Percentiles rank a stretch among this genome's conserved stretches.
phyloP scores from a whole-genome alignment of 257 asterid species.

The Scutellaria galericulata region DNA sequence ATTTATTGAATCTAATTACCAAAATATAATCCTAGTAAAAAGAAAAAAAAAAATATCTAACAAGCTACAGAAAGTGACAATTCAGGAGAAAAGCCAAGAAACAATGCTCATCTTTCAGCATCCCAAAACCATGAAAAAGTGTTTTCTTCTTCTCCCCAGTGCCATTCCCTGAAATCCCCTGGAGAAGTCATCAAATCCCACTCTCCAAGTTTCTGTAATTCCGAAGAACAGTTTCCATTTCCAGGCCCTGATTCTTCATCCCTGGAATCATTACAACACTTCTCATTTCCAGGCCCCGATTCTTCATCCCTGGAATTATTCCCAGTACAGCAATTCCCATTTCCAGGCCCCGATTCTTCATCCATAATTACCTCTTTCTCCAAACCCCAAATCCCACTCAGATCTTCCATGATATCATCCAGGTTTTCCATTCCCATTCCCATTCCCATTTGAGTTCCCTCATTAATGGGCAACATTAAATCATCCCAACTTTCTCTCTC shows the following conservation, averaged over 20 bases:
- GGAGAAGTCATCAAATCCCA: constrained; percentile 15
- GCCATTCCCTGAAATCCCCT: constrained; percentile 37
- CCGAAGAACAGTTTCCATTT: not conserved
- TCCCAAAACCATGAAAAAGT: constrained; percentile 53
- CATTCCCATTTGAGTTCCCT: too few species aligned
- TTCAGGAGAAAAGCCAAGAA: too few species aligned
- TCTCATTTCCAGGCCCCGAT: not conserved
- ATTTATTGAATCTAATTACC: too few species aligned
- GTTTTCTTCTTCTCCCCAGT: constrained; percentile 31
- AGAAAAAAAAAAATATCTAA: too few species aligned
- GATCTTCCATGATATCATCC: constrained; percentile 44
- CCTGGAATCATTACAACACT: not conserved
- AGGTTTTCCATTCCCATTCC: constrained; percentile 4
- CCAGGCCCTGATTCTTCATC: not conserved
- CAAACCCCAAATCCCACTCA: constrained; percentile 33
- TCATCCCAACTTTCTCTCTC: constrained; percentile 10
- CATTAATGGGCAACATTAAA: not conserved
- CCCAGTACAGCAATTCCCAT: too few species aligned
- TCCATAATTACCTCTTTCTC: not conserved
- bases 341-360: not conserved
- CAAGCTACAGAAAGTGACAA: too few species aligned
- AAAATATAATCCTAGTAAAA: too few species aligned
- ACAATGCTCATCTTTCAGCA: not conserved
- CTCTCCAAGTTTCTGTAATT: constrained; percentile 8
- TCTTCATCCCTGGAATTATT: not conserved